Conservation (phyloP, 2,329 filamentous ascomycete genomes). For the Cercospora brassicicola region DNA sequence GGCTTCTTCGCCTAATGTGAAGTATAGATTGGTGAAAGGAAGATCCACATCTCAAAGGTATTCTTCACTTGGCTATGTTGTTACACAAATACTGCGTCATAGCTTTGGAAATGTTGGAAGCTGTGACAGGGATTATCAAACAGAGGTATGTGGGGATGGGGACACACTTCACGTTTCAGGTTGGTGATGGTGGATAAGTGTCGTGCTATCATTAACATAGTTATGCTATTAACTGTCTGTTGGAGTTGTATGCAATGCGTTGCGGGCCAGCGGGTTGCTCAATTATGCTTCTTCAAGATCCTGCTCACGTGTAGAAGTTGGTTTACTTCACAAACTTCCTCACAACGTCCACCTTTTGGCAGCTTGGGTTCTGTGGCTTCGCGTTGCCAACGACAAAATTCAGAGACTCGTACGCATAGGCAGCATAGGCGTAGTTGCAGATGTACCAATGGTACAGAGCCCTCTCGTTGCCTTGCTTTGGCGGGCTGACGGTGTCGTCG, state of each 20-base stretch:
- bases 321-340: slow-evolving; percentile 18
- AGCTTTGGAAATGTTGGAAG: slow-evolving; percentile 16
- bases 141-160: background rate
- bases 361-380: slow-evolving; percentile 50
- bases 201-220: background rate
- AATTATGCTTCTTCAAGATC: background rate
- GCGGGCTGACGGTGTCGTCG: slow-evolving; percentile 44
- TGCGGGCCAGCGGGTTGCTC: background rate
- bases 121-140: slow-evolving; percentile 1
- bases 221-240: background rate
- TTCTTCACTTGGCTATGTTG: slow-evolving; percentile 9
- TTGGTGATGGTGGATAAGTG: background rate
- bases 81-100: slow-evolving; percentile 12
- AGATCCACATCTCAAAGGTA: background rate
- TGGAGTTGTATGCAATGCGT: background rate
- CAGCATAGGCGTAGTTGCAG: slow-evolving; percentile 43
- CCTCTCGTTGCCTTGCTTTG: slow-evolving; percentile 26
- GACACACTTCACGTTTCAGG: background rate
- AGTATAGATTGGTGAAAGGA: background rate
- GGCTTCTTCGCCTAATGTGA: slow-evolving; percentile 3
- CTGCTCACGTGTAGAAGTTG: background rate
- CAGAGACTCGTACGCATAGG: slow-evolving; percentile 48
- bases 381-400: slow-evolving; percentile 46
- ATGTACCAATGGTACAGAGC: slow-evolving; percentile 48
- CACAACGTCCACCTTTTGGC: slow-evolving; percentile 45